A percentile compares a stretch with the other conserved stretches of the same genome.
These are phyloP conservation scores for Kuraishia piskuri DNA, from an alignment of 805 yeast species.

Conservation along the genomic window DNA sequence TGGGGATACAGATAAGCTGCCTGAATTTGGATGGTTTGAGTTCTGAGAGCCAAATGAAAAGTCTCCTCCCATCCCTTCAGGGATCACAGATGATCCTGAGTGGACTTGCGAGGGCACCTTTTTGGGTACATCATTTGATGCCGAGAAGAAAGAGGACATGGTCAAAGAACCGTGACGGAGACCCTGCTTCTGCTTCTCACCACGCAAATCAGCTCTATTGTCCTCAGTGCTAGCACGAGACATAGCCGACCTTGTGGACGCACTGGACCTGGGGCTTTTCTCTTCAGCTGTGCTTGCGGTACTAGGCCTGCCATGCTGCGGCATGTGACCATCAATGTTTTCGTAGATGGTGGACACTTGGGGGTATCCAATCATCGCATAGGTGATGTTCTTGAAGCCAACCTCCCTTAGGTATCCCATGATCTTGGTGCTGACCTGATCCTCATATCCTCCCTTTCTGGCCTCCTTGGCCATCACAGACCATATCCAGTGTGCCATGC, in stretches of 20 bases:
- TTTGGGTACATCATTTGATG: background rate
- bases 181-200: background rate
- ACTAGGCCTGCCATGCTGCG: background rate
- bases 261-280: background rate
- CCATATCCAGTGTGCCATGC: slow-evolving; percentile 14
- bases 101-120: background rate
- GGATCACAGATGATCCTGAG: background rate
- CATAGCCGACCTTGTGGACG: background rate
- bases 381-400: slow-evolving; percentile 18
- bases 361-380: slow-evolving; percentile 18
- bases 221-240: background rate
- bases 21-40: background rate
- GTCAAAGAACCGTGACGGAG: background rate
- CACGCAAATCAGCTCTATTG: background rate
- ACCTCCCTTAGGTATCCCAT: slow-evolving; percentile 13
- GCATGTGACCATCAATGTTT: background rate
- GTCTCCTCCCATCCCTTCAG: background rate
- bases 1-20: background rate
- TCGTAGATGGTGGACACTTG: slow-evolving; percentile 13
- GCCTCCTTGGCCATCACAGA: slow-evolving; percentile 10
- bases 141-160: background rate
- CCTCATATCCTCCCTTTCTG: slow-evolving; percentile 7
- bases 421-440: slow-evolving; percentile 13
- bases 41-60: background rate
- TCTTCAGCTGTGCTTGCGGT: background rate